Conservation (phyloP, 2,329 filamentous ascomycete genomes). For the Pezicula radicicola region DNA sequence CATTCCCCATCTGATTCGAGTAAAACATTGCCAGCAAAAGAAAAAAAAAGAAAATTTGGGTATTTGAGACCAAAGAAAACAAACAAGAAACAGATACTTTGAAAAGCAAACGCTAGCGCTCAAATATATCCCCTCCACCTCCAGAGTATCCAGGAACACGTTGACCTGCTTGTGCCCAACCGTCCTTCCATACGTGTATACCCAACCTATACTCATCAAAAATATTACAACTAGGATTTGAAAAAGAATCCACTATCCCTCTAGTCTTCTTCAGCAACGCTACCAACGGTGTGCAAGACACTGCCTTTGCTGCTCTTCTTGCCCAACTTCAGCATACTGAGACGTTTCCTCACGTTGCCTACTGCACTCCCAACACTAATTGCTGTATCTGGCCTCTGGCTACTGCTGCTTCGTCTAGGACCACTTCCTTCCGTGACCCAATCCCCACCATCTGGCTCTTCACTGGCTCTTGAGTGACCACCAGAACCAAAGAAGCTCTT, state of each 20-base stretch:
- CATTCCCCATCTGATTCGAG: not conserved
- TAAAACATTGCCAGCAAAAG: not conserved
- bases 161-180: too few relatives aligned
- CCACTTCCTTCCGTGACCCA: not conserved
- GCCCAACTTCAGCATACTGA: conserved; percentile 27
- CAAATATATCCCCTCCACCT: too few relatives aligned
- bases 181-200: not conserved
- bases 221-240: not conserved
- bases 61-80: too few relatives aligned
- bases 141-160: too few relatives aligned
- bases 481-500: not conserved
- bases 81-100: too few relatives aligned
- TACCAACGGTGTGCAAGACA: conserved; percentile 18
- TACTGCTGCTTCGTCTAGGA: conserved; percentile 15
- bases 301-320: conserved; percentile 32
- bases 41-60: too few relatives aligned
- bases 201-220: not conserved
- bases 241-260: not conserved
- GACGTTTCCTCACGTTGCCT: conserved; percentile 27
- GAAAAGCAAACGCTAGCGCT: too few relatives aligned
- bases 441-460: not conserved
- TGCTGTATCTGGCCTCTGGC: conserved; percentile 8
- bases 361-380: conserved; percentile 23
- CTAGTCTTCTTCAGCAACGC: conserved; percentile 20
- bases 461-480: not conserved